A percentile compares a stretch with the other conserved stretches of the same genome.
phyloP scores from a whole-genome alignment of 306 rosid genomes.

The Casuarina cunninghamiana region DNA sequence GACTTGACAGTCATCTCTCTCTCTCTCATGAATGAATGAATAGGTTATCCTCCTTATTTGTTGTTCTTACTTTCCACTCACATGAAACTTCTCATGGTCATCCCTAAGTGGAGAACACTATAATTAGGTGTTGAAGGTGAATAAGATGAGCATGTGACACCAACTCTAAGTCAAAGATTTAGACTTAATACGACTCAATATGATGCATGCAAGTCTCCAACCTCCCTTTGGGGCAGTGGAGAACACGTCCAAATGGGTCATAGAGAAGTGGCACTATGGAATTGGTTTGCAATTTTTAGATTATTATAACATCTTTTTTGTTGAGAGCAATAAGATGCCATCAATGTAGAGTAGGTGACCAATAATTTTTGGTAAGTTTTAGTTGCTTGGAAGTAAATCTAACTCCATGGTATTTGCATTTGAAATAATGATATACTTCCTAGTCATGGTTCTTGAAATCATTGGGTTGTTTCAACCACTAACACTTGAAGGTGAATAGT shows the following conservation, averaged over 20 bases:
- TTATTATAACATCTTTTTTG: too few relatives aligned
- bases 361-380: too few relatives aligned
- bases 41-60: neutral
- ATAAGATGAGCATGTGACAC: conserved; percentile 60
- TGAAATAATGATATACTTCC: neutral
- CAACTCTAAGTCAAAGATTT: conserved; percentile 66
- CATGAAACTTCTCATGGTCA: conserved; percentile 6
- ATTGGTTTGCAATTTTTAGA: too few relatives aligned
- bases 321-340: too few relatives aligned
- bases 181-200: conserved; percentile 25
- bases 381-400: too few relatives aligned
- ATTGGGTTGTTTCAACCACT: neutral
- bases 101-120: conserved; percentile 70
- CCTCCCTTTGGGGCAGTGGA: neutral
- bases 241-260: neutral
- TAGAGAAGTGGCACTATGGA: neutral
- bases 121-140: conserved; percentile 66
- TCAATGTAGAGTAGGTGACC: too few relatives aligned
- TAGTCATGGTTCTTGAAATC: neutral
- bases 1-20: conserved; percentile 32
- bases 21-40: neutral
- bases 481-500: neutral
- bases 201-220: neutral
- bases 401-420: too few relatives aligned
- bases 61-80: conserved; percentile 11